These are phyloP conservation scores for Xylaria sp. DNA, from an alignment of 2,329 filamentous ascomycete species.

Conservation along the genomic window DNA sequence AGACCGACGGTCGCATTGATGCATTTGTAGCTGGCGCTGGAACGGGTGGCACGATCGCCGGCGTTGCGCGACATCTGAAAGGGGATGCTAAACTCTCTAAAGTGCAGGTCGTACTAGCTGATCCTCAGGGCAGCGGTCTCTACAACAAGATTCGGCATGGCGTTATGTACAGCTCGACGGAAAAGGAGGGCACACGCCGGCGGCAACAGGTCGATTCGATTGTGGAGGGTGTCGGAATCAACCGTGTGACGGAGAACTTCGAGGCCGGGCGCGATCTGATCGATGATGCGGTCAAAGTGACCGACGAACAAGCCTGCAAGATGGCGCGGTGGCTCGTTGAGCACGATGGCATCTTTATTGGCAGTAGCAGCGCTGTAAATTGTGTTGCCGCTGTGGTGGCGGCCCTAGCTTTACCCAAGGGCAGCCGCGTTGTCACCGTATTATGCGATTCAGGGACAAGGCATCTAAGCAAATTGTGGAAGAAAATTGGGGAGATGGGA, in stretches of 20 bases:
- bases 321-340: conserved; percentile 99
- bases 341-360: conserved; percentile 91
- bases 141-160: conserved; percentile 92
- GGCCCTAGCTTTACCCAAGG: conserved; percentile 65
- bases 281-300: conserved; percentile 88
- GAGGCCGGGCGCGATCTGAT: conserved; percentile 84
- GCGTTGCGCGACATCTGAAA: conserved; percentile 84
- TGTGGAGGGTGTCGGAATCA: conserved; percentile 95
- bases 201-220: conserved; percentile 93
- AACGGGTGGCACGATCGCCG: conserved; percentile 91
- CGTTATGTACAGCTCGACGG: conserved; percentile 91
- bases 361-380: conserved; percentile 96
- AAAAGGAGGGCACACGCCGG: conserved; percentile 87
- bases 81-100: conserved; percentile 61
- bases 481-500: conserved; percentile 70
- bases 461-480: conserved; percentile 87
- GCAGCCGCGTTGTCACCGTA: conserved; percentile 78
- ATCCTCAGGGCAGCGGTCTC: conserved; percentile 91
- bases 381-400: conserved; percentile 79
- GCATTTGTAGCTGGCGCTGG: conserved; percentile 94
- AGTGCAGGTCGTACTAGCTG: conserved; percentile 73
- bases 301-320: conserved; percentile 82
- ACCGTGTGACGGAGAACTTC: conserved; percentile 92
- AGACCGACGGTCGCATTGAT: conserved; percentile 76
- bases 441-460: conserved; percentile 83